Evolutionary conservation across 345 rosid genomes (phyloP).

Genomic region (Zanthoxylum bungeanum): DNA sequence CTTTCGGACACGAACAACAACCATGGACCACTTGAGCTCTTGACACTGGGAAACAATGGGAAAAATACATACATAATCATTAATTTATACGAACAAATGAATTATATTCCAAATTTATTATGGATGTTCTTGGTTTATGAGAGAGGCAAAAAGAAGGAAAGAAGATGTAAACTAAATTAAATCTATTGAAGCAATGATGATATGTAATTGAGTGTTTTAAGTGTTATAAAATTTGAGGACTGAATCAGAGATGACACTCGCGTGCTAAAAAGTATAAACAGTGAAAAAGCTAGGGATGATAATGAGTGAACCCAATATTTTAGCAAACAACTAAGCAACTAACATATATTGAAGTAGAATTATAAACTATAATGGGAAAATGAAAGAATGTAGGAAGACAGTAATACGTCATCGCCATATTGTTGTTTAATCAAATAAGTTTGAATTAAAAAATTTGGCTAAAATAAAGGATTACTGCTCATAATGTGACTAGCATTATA

Average conservation of each 20-base stretch:
- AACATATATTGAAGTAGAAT: background rate
- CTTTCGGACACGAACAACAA: constrained; percentile 79
- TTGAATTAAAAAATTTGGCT: no score
- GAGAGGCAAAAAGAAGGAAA: background rate
- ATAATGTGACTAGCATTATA: no score
- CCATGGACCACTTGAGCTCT: constrained; percentile 74
- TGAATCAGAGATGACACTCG: background rate
- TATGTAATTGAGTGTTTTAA: background rate
- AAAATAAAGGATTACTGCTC: no score
- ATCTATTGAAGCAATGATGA: background rate
- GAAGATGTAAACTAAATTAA: background rate
- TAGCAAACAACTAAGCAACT: background rate
- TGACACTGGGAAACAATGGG: constrained; percentile 29
- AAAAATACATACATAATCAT: background rate
- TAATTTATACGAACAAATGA: background rate
- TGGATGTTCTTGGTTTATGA: background rate
- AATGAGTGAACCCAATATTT: background rate
- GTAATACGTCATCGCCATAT: no score
- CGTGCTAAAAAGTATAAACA: background rate
- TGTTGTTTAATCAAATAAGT: no score
- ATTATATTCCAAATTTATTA: background rate
- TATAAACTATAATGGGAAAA: background rate
- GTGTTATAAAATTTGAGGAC: background rate
- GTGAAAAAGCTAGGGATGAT: background rate
- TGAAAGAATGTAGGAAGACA: no score